phyloP scores from a whole-genome alignment of 129 eudicot species.

The Helianthus annuus region HanXRQr2.0-SUNRISE NC_035449.2:166687573-166688072 shows the following conservation, averaged over 20 bases:
- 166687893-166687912: constrained; percentile 40
- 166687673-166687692: constrained; percentile 46
- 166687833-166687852: background rate
- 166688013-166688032: constrained; percentile 37
- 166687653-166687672: constrained; percentile 40
- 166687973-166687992: constrained; percentile 49
- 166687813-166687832: background rate
- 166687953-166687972: constrained; percentile 21
- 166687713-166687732: constrained; percentile 29
- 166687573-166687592: constrained; percentile 46
- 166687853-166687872: no score
- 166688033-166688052: constrained; percentile 37
- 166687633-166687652: constrained; percentile 43
- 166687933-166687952: constrained; percentile 29
- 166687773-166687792: constrained; percentile 45
- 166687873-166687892: constrained; percentile 1
- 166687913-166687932: constrained; percentile 31
- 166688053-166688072: background rate
- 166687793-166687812: constrained; percentile 39
- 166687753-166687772: constrained; percentile 51
- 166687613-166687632: constrained; percentile 31
- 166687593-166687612: constrained; percentile 45
- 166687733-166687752: constrained; percentile 52
- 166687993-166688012: constrained; percentile 73
- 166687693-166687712: constrained; percentile 34